A percentile compares a stretch with the other conserved stretches of the same genome.
phyloP scores from a whole-genome alignment of 2,329 filamentous ascomycete species.

The Xylaria polymorpha region DNA sequence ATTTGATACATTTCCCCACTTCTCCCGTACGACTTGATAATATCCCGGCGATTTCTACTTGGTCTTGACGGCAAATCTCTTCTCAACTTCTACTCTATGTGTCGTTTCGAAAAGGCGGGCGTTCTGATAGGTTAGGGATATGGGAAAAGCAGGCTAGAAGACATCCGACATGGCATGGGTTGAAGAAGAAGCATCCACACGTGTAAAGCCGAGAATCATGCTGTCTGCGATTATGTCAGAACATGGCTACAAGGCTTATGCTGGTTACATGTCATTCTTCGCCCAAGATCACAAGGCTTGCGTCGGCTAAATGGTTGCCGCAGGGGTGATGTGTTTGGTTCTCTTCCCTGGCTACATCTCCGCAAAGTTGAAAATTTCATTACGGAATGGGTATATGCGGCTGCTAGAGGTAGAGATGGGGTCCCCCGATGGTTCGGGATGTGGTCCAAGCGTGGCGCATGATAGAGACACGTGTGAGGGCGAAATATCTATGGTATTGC shows the following conservation, averaged over 20 bases:
- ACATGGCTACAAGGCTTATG: conserved; percentile 6
- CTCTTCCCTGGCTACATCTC: conserved; percentile 22
- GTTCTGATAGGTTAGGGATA: conserved; percentile 38
- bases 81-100: conserved; percentile 44
- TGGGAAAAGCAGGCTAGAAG: conserved; percentile 34
- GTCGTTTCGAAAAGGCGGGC: conserved; percentile 37
- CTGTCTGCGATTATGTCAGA: conserved; percentile 15
- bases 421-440: conserved; percentile 15
- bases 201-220: conserved; percentile 17
- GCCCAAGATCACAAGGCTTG: conserved; percentile 9
- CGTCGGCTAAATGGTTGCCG: conserved; percentile 7
- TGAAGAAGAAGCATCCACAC: conserved; percentile 20
- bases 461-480: conserved; percentile 22
- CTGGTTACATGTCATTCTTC: conserved; percentile 2
- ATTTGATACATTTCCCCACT: conserved; percentile 37
- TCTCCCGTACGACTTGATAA: conserved; percentile 46
- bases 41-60: conserved; percentile 41
- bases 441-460: conserved; percentile 33
- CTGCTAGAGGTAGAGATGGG: conserved; percentile 37
- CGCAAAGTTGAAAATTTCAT: conserved; percentile 33
- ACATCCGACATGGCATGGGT: conserved; percentile 18
- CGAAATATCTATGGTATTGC: conserved; percentile 22
- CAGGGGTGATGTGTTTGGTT: conserved; percentile 22
- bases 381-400: conserved; percentile 37
- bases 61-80: conserved; percentile 43